Conservation (phyloP, 2,329 filamentous ascomycete genomes). For the Arachnomyces sp. region DNA sequence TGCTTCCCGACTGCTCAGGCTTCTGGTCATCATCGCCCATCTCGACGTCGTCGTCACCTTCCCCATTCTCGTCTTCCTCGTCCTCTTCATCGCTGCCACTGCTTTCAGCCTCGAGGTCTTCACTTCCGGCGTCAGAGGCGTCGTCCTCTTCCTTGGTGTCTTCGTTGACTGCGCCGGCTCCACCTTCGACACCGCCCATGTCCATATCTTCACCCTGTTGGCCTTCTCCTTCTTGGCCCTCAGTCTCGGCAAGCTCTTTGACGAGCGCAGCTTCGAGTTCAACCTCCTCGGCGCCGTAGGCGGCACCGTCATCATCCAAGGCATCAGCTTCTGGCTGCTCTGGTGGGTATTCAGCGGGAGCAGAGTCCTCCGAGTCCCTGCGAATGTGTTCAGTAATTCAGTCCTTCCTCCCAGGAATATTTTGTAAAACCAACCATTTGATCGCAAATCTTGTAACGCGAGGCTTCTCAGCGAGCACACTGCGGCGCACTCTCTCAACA, state of each 20-base stretch:
- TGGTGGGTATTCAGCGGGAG: constrained; percentile 89
- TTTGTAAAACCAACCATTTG: constrained; percentile 70
- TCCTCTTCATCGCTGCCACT: constrained; percentile 64
- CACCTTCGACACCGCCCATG: constrained; percentile 63
- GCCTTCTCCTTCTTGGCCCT: constrained; percentile 31
- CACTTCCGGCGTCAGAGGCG: constrained; percentile 66
- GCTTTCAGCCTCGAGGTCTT: constrained; percentile 72
- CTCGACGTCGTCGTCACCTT: constrained; percentile 55
- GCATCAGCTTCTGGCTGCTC: constrained; percentile 95
- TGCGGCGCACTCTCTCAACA: constrained; percentile 84
- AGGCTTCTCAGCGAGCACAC: constrained; percentile 93
- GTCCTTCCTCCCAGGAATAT: background rate
- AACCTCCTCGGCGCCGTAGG: constrained; percentile 85
- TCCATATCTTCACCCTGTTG: constrained; percentile 58
- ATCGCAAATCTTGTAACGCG: constrained; percentile 96
- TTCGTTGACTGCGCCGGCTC: constrained; percentile 33
- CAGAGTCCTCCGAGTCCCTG: constrained; percentile 97
- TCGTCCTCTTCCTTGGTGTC: constrained; percentile 50
- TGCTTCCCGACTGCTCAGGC: constrained; percentile 20
- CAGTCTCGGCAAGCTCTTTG: constrained; percentile 43
- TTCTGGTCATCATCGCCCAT: constrained; percentile 48
- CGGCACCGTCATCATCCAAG: constrained; percentile 69
- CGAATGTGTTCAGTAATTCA: constrained; percentile 3
- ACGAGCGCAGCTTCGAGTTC: constrained; percentile 61
- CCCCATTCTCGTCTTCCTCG: too few species aligned